Evolutionary conservation across 192 early-diverging fungal species (phyloP), one percentile per base, ranked within the genome.

Genomic region (Coemansia sp.): DNA sequence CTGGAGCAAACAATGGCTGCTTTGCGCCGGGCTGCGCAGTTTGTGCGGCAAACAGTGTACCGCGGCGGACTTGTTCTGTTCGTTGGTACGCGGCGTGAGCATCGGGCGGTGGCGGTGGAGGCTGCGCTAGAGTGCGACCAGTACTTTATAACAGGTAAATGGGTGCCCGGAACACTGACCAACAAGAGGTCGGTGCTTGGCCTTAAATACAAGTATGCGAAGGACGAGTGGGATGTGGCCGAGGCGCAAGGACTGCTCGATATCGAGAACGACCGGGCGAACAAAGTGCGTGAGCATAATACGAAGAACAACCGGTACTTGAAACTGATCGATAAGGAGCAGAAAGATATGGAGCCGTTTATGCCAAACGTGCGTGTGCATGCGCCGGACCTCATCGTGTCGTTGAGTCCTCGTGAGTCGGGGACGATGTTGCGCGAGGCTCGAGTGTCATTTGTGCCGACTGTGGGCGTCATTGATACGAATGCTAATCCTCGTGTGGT

Each of bases 391-490:
- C 62, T 96, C 20, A 81, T 96, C 11, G 76, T 98, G 46, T 60
- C 94, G 12, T 81, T 98, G 44, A 93, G 93, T 77, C 86, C 90
- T 24, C 75, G 88, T 9, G 93, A 96, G 83, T 92, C 87, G 74
- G 67, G 70, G 48, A 87, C 88, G 56, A 93, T 90, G n/a, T 84
- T 93, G 52, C 70, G 85, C 49, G 96, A 98, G 61, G 86, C 92
- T 5, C 83, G 87, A 42, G 68, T 84, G 26, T 67, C 83, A 62
- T 85, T 90, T 60, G 88, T 98, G 28, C 96, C 96, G 21, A 90
- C 93, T 7, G 87, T 98, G 48, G 93, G 90, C 42, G 82, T 98
- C 55, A 86, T 90, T 36, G 96, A 98, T 70, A 95, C 93, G 21
- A 92, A 98, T 81, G 89, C 86, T 69, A 88, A 96, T 71, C 93